Conservation (phyloP, 2,329 filamentous ascomycete genomes). For the Lasiodiplodia gonubiensis region DNA sequence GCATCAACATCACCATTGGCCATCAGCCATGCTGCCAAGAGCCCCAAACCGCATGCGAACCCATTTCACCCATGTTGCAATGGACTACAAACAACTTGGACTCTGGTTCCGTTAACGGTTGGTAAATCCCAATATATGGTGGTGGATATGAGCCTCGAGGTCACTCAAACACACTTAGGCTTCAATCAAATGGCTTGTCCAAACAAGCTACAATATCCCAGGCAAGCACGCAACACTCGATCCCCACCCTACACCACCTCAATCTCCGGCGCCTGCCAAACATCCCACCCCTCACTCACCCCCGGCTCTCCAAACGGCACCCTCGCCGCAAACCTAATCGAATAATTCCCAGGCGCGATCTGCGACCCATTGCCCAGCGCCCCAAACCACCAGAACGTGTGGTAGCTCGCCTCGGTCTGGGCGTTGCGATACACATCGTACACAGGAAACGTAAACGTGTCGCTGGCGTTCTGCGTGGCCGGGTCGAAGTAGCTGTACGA, state of each 20-base stretch:
- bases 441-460: conserved; percentile 35
- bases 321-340: conserved; percentile 36
- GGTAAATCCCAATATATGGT: no score
- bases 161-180: no score
- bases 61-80: no score
- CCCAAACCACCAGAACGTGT: conserved; percentile 38
- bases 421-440: conserved; percentile 32
- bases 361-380: conserved; percentile 38
- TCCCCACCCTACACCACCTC: conserved; percentile 5
- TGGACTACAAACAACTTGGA: no score
- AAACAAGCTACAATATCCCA: no score
- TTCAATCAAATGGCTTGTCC: no score
- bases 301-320: conserved; percentile 36
- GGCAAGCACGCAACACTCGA: no score
- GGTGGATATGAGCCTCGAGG: no score
- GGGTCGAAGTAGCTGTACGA: conserved; percentile 32
- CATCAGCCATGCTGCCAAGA: no score
- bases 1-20: no score
- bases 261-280: conserved; percentile 34
- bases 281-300: conserved; percentile 34
- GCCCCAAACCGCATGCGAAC: no score
- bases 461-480: conserved; percentile 34
- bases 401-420: not conserved
- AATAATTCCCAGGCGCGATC: conserved; percentile 37
- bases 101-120: no score